Percentiles rank a stretch among this genome's conserved stretches.
These are phyloP conservation scores for Pseudopithomyces chartarum DNA, from an alignment of 2,329 filamentous ascomycete species.

Conservation along the genomic window DNA sequence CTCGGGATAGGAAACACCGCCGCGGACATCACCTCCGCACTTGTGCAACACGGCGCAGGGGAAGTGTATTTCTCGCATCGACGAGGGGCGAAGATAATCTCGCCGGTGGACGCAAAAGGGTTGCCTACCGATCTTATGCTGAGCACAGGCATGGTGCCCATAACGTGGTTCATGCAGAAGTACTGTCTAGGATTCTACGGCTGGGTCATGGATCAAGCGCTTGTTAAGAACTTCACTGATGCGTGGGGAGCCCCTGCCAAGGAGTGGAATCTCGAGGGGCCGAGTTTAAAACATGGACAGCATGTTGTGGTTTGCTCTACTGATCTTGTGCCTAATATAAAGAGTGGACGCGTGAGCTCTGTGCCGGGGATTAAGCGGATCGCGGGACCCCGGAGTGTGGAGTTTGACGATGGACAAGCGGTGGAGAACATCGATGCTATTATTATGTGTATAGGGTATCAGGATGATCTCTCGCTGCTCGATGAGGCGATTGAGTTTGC, in stretches of 20 bases:
- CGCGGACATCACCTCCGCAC: slow-evolving; percentile 28
- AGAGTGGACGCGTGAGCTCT: slow-evolving; percentile 22
- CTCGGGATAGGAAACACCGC: slow-evolving; percentile 33
- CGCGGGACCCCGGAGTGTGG: slow-evolving; percentile 18
- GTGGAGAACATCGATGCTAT: slow-evolving; percentile 38
- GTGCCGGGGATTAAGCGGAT: slow-evolving; percentile 21
- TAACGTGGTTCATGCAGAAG: slow-evolving; percentile 15
- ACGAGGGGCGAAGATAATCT: slow-evolving; percentile 25
- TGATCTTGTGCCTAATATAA: slow-evolving; percentile 17
- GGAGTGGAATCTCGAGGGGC: slow-evolving; percentile 27
- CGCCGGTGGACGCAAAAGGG: neutral
- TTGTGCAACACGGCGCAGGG: slow-evolving; percentile 19
- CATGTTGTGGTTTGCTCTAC: slow-evolving; percentile 25
- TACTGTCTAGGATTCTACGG: slow-evolving; percentile 14
- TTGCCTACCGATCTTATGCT: neutral
- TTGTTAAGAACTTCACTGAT: slow-evolving; percentile 28
- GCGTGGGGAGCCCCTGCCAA: slow-evolving; percentile 7
- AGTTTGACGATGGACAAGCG: slow-evolving; percentile 34
- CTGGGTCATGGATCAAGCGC: slow-evolving; percentile 20
- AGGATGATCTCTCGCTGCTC: slow-evolving; percentile 33
- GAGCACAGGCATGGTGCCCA: slow-evolving; percentile 1
- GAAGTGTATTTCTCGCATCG: slow-evolving; percentile 31
- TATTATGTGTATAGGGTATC: slow-evolving; percentile 46
- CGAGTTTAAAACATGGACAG: slow-evolving; percentile 12
- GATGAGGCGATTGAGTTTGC: slow-evolving; percentile 26